Percentiles rank a stretch among this genome's conserved stretches.
Conservation (phyloP, 768 basidiomycete species). For the Podaxis sp. region DNA sequence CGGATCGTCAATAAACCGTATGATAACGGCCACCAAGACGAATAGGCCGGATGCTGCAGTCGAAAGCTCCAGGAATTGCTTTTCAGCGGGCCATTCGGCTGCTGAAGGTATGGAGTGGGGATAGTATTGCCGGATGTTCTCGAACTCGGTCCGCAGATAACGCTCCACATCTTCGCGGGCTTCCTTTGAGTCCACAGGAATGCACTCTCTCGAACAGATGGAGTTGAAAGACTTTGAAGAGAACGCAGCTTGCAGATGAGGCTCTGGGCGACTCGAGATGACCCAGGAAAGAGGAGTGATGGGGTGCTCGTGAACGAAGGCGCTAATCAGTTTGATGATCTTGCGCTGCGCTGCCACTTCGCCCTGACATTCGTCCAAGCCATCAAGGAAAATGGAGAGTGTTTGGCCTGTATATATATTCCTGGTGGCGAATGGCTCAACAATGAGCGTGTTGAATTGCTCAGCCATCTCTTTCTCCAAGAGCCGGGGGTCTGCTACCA, state of each 20-base stretch:
- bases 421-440: slow-evolving; percentile 14
- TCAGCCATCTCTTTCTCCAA: slow-evolving; percentile 16
- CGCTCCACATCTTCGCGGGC: neutral
- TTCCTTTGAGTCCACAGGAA: neutral
- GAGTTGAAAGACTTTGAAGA: neutral
- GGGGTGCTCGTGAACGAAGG: neutral
- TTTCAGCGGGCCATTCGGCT: neutral
- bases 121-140: neutral
- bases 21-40: neutral
- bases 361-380: neutral
- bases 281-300: neutral
- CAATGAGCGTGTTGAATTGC: slow-evolving; percentile 23
- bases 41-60: neutral
- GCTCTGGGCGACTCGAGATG: neutral
- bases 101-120: neutral
- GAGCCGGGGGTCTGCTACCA: slow-evolving; percentile 21
- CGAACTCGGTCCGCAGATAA: neutral
- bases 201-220: neutral
- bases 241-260: neutral
- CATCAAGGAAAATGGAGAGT: neutral
- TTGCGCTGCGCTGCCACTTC: neutral
- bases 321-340: neutral
- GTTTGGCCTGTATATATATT: neutral
- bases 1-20: neutral
- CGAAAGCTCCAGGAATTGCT: neutral